phyloP scores from a whole-genome alignment of 208 protist species.

The Zelonia costaricensis region DNA sequence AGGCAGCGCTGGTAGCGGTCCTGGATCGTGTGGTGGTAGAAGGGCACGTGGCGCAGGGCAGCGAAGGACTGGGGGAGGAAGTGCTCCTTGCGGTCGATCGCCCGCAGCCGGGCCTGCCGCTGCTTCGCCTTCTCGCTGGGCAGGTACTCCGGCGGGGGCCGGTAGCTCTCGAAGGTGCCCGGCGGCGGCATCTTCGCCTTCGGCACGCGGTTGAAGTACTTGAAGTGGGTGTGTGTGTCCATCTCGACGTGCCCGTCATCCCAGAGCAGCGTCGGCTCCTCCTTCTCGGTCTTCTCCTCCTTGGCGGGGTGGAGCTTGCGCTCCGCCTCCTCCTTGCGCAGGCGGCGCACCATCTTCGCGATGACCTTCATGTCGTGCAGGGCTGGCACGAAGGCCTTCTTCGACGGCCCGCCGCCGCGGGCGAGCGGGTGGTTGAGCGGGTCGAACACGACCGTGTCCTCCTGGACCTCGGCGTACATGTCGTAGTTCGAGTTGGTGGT shows the following conservation, averaged over 20 bases:
- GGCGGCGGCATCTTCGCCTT: constrained; percentile 86
- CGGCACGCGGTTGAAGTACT: constrained; percentile 83
- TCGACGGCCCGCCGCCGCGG: constrained; percentile 79
- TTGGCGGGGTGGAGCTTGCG: constrained; percentile 29
- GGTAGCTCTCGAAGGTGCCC: constrained; percentile 98
- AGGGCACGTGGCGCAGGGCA: constrained; percentile 93
- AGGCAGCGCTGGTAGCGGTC: constrained; percentile 99
- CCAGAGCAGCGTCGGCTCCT: constrained; percentile 62
- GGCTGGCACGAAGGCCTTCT: constrained; percentile 82
- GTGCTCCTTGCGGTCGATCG: constrained; percentile 92
- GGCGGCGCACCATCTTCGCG: constrained; percentile 86
- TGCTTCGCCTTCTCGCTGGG: constrained; percentile 89
- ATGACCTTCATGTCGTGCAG: constrained; percentile 92
- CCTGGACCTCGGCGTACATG: constrained; percentile 87
- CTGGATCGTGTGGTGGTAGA: constrained; percentile 95
- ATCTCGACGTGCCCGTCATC: constrained; percentile 86
- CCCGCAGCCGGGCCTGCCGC: constrained; percentile 87
- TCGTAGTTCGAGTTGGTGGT: constrained; percentile 87
- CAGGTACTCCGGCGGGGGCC: constrained; percentile 98
- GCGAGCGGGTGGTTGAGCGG: constrained; percentile 92
- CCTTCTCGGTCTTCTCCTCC: constrained; percentile 23
- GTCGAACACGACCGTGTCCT: constrained; percentile 88
- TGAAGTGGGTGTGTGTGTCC: constrained; percentile 87
- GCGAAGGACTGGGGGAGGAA: constrained; percentile 94
- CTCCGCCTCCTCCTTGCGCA: constrained; percentile 61